Evolutionary conservation across 306 rosid genomes (phyloP).

Genomic region (Boehmeria nivea): DNA sequence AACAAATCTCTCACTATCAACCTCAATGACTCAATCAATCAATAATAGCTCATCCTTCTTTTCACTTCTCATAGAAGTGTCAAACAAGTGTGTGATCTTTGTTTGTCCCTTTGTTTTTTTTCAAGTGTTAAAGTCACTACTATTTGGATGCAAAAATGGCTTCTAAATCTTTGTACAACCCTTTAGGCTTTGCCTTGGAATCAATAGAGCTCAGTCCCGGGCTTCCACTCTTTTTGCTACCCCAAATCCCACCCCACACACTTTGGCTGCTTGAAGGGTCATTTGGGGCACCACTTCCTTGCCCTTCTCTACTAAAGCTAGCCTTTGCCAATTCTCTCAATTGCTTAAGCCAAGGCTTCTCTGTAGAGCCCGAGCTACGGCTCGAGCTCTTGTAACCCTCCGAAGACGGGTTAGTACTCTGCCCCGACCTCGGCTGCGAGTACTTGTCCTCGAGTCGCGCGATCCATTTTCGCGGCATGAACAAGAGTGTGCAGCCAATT

Average conservation of each 20-base stretch:
- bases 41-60: no score
- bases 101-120: no score
- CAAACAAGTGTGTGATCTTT: no score
- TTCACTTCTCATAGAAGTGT: no score
- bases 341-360: slow-evolving; percentile 61
- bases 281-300: slow-evolving; percentile 22
- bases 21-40: no score
- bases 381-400: slow-evolving; percentile 29
- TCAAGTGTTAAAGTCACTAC: slow-evolving; percentile 5
- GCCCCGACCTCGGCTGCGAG: slow-evolving; percentile 29
- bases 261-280: slow-evolving; percentile 75
- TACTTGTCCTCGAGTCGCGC: slow-evolving; percentile 49
- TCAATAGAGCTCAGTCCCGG: slow-evolving; percentile 44
- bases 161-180: slow-evolving; percentile 67
- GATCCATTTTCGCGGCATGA: slow-evolving; percentile 49
- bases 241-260: slow-evolving; percentile 59
- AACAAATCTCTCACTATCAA: no score
- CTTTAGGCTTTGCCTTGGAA: slow-evolving; percentile 44
- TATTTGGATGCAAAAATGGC: slow-evolving; percentile 87
- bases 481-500: slow-evolving; percentile 48
- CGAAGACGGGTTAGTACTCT: slow-evolving; percentile 12
- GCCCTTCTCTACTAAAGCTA: slow-evolving; percentile 70
- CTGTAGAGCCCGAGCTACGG: slow-evolving; percentile 47
- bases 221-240: slow-evolving; percentile 56
- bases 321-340: slow-evolving; percentile 58